A percentile compares a stretch with the other conserved stretches of the same genome.
phyloP scores from a whole-genome alignment of 805 yeast genomes.

The Kregervanrija delftensis region DNA sequence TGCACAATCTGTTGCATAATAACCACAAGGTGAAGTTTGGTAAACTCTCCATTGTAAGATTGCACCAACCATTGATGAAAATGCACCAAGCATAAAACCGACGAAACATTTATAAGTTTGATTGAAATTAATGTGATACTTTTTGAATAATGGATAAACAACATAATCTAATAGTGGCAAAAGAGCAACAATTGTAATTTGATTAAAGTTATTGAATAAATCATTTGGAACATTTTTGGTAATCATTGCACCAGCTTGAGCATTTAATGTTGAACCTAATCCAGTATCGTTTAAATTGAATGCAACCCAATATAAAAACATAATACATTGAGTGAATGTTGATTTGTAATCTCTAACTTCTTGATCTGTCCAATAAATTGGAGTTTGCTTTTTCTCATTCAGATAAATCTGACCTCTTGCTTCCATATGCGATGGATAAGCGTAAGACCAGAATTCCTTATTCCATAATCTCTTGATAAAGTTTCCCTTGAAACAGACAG shows the following conservation, averaged over 20 bases:
- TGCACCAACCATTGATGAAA: slow-evolving; percentile 44
- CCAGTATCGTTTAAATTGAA: slow-evolving; percentile 40
- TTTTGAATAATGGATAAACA: slow-evolving; percentile 43
- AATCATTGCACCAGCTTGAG: slow-evolving; percentile 50
- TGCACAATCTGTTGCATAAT: slow-evolving; percentile 33
- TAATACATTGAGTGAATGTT: slow-evolving; percentile 38
- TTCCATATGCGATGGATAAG: slow-evolving; percentile 38
- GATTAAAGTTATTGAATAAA: slow-evolving; percentile 48
- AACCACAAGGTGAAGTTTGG: slow-evolving; percentile 45
- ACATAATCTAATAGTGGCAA: slow-evolving; percentile 43
- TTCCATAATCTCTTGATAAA: slow-evolving; percentile 34
- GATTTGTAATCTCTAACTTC: slow-evolving; percentile 40
- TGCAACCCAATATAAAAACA: slow-evolving; percentile 36
- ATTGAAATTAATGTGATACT: slow-evolving; percentile 33
- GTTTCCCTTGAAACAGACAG: slow-evolving; percentile 35
- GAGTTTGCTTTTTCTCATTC: slow-evolving; percentile 21
- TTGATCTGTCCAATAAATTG: slow-evolving; percentile 35
- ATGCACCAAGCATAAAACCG: slow-evolving; percentile 42
- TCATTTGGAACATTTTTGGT: slow-evolving; percentile 50
- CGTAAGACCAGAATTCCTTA: slow-evolving; percentile 42
- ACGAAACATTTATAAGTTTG: slow-evolving; percentile 39
- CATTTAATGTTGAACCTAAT: slow-evolving; percentile 39
- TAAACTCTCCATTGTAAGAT: slow-evolving; percentile 43
- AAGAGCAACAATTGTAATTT: slow-evolving; percentile 44
- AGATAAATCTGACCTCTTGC: slow-evolving; percentile 34